Evolutionary conservation across 768 basidiomycete species (phyloP), one percentile per base, ranked within the genome.

Genomic region (Termitomyces sp.): DNA sequence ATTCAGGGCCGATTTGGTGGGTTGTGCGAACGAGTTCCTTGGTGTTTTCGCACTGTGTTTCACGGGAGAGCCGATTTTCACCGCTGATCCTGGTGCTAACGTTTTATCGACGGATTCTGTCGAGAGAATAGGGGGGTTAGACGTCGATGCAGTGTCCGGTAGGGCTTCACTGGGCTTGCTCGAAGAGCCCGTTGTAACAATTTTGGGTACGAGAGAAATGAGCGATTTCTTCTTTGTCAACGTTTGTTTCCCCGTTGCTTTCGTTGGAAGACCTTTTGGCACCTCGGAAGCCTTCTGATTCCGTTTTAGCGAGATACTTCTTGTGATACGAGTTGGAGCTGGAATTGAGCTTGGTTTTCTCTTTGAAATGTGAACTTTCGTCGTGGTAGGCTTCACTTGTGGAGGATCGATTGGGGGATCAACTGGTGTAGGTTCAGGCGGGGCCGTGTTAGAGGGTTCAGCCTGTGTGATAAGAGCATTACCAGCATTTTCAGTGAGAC

Each of bases 221-320:
- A 47, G 24, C 2, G 39, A 43, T 37, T 55, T 60, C 45, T 55
- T 60, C 32, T 42, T 27, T 18, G 16, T 22, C 9, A 46, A 22
- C 4, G 27, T 13, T 48, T 47, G 47, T 24, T 60, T 56, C 43
- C 16, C 52, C 5, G 48, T 39, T 14, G 27, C 8, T n/a, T 56
- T 59, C 36, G 18, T 26, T 18, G 53, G 54, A 24, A 56, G 20
- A 43, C 52, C 60, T 27, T 48, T 58, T 5, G 61, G 46, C 18
- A 50, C 24, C 53, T 60, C 59, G 18, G 55, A 40, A 34, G 22
- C 40, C 53, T 59, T 63, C 40, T 61, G 62, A 36, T 69, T 71
- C 59, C 68, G 65, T 59, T 63, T 72, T 16, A 62, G 66, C 12
- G 74, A 72, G 5, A 59, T 60, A 57, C 77, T 77, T 39, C 77